Base-by-base conservation (phyloP, 192 early-diverging fungal genomes). In the Bifiguratus adelaidae region DNA sequence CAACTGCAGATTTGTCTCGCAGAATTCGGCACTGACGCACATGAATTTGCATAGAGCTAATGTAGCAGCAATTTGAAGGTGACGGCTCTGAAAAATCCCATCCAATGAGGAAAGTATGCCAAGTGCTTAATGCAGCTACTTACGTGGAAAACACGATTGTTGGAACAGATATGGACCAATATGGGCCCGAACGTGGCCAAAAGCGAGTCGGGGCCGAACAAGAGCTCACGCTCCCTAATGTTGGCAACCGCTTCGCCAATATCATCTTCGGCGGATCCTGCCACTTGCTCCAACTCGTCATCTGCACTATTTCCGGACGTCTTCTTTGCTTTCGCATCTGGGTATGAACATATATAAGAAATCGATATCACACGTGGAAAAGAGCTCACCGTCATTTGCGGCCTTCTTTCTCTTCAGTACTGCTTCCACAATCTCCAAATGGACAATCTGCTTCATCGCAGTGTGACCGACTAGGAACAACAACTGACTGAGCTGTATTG, bases 1-100 rank as follows among this genome's bases (percentile, higher is more conserved):
- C 8, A 99, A 67, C 34, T 86, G 90, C 16, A 99, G 71, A 55
- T 99, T 74, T 18, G 77, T 56, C 50, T 97, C 95, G 70, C 96
- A 99, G 52, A 92, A 99, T 18, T 89, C 78, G 11, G 95, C 73
- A 26, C 84, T 88, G 25, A 99, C 80, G 60, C 96, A 99, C 94
- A 97, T 97, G 46, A 99, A 77, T 61, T 99, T 97, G 67, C 82
- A 81, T 25, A 99, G 70, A 2, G 96, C 82, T 4, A 94, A 69
- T 4, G 82, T 82, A 1, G 94, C 85, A 37, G 85, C 81, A 18
- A 83, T 78, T 58, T 94, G 91, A n/a, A 99, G 73, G n/a, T 78
- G 70, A 34, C 70, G 83, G 60, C 89, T 78, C 82, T 88, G 45
- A 23, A 33, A 33, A 33, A n/a, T n/a, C 32, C n/a, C 32, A 33